Evolutionary conservation across 331 rosid species (phyloP), one percentile per base, ranked within the genome.

Genomic region (Ulmus americana): DNA sequence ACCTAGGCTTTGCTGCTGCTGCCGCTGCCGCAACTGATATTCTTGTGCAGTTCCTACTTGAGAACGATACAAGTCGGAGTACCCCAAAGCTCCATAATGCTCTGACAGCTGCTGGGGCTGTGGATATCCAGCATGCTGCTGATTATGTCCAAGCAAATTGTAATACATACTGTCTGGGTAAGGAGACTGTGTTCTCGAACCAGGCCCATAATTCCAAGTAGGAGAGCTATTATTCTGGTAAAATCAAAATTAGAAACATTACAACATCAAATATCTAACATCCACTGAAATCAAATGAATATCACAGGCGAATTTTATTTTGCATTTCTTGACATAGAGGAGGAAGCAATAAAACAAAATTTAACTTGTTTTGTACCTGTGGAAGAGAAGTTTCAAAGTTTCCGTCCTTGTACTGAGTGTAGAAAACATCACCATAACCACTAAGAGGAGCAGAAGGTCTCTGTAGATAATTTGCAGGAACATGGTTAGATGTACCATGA

Each of bases 321-420:
- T 4, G 52, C 52, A 47, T 2, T 28, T 28, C 35, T 28, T 28
- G 3, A 28, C 35, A 28, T 9, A 11, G 5, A 12, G n/a, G 16
- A 47, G 5, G 5, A 47, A 47, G 11, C 14, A 47, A 10, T 5
- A 10, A 47, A 47, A 47, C 52, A 9, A 0, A 10, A 47, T 4
- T 8, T 47, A 47, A 12, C 6, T 22, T 35, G 15, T 18, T 22
- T 22, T 9, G 38, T 78, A 88, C 95, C 85, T 63, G 87, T 62
- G 77, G 81, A 79, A 56, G 53, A 42, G 83, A 58, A 65, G 65
- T 66, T 5, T 77, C 42, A 69, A 66, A 72, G 67, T 10, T 69
- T 63, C 83, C 85, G 41, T 58, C 82, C 45, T 39, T 68, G 59
- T 76, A 79, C 51, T 64, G 85, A 39, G 88, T 52, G 55, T 50